These are phyloP conservation scores for Colletotrichum brevisporum DNA, from an alignment of 2,329 filamentous ascomycete species.

Conservation along the genomic window DNA sequence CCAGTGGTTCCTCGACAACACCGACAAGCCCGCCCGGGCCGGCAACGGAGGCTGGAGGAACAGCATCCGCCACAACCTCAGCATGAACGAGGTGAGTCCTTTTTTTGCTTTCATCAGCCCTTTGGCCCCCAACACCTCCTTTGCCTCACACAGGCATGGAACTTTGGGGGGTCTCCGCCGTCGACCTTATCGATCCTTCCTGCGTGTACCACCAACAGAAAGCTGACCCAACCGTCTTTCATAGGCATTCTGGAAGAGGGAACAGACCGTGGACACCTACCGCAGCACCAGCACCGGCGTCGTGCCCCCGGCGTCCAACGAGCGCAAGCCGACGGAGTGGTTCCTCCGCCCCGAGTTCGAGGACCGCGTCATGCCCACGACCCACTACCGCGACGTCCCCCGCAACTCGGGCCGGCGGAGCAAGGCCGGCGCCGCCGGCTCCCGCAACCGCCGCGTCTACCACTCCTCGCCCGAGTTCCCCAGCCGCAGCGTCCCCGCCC, in stretches of 20 bases:
- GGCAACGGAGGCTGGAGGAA: constrained; percentile 89
- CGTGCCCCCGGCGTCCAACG: constrained; percentile 51
- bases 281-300: constrained; percentile 37
- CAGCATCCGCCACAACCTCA: constrained; percentile 94
- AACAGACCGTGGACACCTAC: constrained; percentile 54
- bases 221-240: too few relatives aligned
- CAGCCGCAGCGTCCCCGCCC: constrained; percentile 47
- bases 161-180: too few relatives aligned
- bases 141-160: too few relatives aligned
- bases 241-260: constrained; percentile 61
- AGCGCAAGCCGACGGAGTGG: constrained; percentile 81
- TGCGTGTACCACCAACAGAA: neutral
- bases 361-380: constrained; percentile 87
- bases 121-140: too few relatives aligned
- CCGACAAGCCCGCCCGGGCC: constrained; percentile 75
- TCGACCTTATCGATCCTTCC: constrained; percentile 20
- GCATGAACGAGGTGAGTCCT: constrained; percentile 88
- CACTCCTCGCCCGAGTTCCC: constrained; percentile 42
- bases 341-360: constrained; percentile 78
- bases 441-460: constrained; percentile 45
- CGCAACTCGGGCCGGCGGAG: constrained; percentile 27
- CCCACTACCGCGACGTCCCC: constrained; percentile 67
- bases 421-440: constrained; percentile 23
- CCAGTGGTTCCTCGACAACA: constrained; percentile 88
- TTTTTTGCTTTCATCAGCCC: neutral